phyloP scores from a whole-genome alignment of 176 grass and related monocot genomes.

The Bromus sterilis region DNA sequence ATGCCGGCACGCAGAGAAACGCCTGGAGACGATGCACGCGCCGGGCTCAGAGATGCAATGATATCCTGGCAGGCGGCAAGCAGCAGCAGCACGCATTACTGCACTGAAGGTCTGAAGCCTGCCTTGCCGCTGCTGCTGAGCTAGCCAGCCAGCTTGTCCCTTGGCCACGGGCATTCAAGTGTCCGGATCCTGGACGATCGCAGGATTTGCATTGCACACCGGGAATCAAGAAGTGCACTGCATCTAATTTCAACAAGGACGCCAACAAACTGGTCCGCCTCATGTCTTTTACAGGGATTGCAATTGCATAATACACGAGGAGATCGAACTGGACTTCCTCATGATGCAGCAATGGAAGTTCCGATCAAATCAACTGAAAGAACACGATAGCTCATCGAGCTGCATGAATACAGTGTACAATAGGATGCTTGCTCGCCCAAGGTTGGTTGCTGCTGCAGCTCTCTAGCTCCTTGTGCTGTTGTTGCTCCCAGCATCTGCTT shows the following conservation, averaged over 20 bases:
- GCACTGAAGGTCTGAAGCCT: background rate
- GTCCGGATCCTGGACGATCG: background rate
- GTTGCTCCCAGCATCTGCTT: constrained; percentile 53
- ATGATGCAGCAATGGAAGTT: background rate
- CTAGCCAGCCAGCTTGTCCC: background rate
- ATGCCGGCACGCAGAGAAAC: background rate
- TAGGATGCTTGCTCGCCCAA: background rate
- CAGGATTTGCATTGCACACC: background rate
- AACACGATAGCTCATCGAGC: constrained; percentile 7
- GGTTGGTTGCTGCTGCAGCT: background rate
- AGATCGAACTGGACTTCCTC: background rate
- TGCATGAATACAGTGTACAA: background rate
- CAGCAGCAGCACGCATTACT: constrained; percentile 1
- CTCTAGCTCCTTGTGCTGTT: constrained; percentile 48
- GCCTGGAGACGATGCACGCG: constrained; percentile 28
- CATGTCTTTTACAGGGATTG: constrained; percentile 10
- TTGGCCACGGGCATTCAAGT: constrained; percentile 22
- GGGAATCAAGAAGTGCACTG: background rate
- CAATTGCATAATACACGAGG: background rate
- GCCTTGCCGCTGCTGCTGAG: background rate
- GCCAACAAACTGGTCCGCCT: background rate
- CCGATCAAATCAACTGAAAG: background rate
- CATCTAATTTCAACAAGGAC: background rate
- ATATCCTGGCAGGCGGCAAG: background rate
- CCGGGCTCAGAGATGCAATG: background rate